Percentiles rank a stretch among this genome's conserved stretches.
Evolutionary conservation across 2,329 filamentous ascomycete species (phyloP).

Genomic region (Neofusicoccum sp.): DNA sequence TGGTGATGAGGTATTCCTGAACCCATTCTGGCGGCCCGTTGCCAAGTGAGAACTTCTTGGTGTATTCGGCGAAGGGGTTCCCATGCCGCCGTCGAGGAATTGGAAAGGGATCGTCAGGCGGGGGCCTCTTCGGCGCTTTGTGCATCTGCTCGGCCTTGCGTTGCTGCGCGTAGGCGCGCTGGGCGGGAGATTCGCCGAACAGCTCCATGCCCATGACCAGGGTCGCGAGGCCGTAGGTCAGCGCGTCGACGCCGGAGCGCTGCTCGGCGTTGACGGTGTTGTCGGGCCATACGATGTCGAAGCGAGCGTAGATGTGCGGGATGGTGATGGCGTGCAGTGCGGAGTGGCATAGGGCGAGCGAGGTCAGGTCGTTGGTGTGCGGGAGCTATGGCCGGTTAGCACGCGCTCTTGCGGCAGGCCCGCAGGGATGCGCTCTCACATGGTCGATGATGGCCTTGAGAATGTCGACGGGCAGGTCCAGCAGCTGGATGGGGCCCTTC

Average conservation of each 20-base stretch:
- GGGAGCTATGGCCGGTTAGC: conserved; percentile 60
- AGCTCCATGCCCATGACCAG: conserved; percentile 72
- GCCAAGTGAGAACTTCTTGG: conserved; percentile 80
- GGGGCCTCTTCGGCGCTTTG: not conserved
- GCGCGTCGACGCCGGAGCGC: conserved; percentile 74
- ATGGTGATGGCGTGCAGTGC: conserved; percentile 74
- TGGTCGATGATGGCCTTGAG: conserved; percentile 79
- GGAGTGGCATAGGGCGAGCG: conserved; percentile 76
- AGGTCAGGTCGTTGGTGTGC: conserved; percentile 79
- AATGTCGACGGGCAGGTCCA: conserved; percentile 78
- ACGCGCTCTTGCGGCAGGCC: conserved; percentile 9
- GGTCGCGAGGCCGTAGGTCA: conserved; percentile 80
- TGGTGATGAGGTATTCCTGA: conserved; percentile 77
- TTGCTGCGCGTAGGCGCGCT: conserved; percentile 27
- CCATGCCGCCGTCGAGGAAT: conserved; percentile 56
- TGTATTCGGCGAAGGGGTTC: conserved; percentile 78
- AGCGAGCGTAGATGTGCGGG: conserved; percentile 79
- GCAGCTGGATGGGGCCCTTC: conserved; percentile 62
- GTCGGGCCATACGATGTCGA: conserved; percentile 88
- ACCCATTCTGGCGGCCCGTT: conserved; percentile 80
- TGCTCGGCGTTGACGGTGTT: conserved; percentile 65
- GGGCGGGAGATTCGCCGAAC: conserved; percentile 55
- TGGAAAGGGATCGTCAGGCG: conserved; percentile 34
- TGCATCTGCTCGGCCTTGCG: conserved; percentile 11
- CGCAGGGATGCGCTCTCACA: conserved; percentile 44